Evolutionary conservation across 495 filamentous ascomycete genomes (phyloP).

Genomic region (Hypomontagnella monticulosa): DNA sequence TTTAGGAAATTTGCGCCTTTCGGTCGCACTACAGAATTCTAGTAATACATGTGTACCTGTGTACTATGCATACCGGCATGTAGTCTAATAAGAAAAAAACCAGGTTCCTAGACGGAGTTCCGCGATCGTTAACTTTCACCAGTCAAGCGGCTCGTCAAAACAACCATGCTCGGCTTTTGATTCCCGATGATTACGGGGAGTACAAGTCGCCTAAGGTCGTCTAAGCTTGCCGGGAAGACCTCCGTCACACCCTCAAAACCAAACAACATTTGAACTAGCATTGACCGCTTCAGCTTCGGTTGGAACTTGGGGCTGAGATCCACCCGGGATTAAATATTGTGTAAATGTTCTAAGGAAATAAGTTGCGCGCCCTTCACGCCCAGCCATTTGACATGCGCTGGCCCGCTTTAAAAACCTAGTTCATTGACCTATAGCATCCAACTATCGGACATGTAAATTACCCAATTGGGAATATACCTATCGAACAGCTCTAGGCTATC

Average conservation of each 20-base stretch:
- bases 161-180: constrained; percentile 18
- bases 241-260: constrained; percentile 2
- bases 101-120: constrained; percentile 4
- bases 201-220: not conserved
- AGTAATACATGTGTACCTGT: not conserved
- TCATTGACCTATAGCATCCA: constrained; percentile 30
- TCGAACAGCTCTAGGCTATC: not conserved
- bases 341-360: not conserved
- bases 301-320: constrained; percentile 15
- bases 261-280: not conserved
- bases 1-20: constrained; percentile 8
- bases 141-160: constrained; percentile 23
- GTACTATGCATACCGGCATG: too few relatives aligned
- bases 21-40: constrained; percentile 7
- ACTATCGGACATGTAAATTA: constrained; percentile 16
- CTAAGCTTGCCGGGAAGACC: constrained; percentile 12
- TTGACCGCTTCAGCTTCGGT: constrained; percentile 27
- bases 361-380: constrained; percentile 23
- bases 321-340: constrained; percentile 6
- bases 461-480: constrained; percentile 26
- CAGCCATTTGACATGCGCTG: constrained; percentile 30
- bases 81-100: constrained; percentile 5
- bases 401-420: constrained; percentile 3
- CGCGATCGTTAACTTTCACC: constrained; percentile 1
- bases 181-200: constrained; percentile 5